phyloP scores from a whole-genome alignment of 345 rosid genomes.

The Brassica juncea region DNA sequence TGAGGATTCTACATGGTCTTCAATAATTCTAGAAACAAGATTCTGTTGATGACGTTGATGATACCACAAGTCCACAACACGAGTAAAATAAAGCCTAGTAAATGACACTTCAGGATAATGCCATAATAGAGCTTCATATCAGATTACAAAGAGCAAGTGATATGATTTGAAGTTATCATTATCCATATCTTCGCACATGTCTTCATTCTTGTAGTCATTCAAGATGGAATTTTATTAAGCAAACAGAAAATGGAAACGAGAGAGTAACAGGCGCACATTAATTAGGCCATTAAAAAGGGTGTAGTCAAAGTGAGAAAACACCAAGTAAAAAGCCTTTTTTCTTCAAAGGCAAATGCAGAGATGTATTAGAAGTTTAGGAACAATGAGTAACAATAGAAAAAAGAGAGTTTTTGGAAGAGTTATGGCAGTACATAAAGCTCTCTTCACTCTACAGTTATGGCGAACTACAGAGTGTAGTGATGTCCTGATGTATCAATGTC shows the following conservation, averaged over 20 bases:
- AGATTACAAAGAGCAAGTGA: constrained; percentile 9
- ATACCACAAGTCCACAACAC: neutral
- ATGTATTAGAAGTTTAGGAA: constrained; percentile 19
- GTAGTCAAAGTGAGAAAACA: constrained; percentile 23
- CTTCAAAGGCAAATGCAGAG: constrained; percentile 38
- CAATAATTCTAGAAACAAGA: neutral
- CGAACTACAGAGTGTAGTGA: constrained; percentile 56
- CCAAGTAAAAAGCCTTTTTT: constrained; percentile 31
- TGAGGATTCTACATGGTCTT: constrained; percentile 13
- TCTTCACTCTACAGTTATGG: constrained; percentile 31
- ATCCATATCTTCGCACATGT: constrained; percentile 26
- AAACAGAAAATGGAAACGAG: neutral
- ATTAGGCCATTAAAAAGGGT: neutral
- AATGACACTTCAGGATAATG: neutral
- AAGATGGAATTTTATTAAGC: neutral
- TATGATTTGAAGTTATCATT: neutral
- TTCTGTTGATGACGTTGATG: too few relatives aligned
- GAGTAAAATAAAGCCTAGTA: neutral
- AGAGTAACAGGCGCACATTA: constrained; percentile 5
- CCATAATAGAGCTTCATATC: neutral
- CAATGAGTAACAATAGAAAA: constrained; percentile 30
- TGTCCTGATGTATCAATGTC: neutral
- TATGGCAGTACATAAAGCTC: constrained; percentile 39
- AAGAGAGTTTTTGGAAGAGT: constrained; percentile 36
- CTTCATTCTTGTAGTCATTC: neutral